Conservation (phyloP, 768 basidiomycete genomes). For the Mycena galopus region DNA sequence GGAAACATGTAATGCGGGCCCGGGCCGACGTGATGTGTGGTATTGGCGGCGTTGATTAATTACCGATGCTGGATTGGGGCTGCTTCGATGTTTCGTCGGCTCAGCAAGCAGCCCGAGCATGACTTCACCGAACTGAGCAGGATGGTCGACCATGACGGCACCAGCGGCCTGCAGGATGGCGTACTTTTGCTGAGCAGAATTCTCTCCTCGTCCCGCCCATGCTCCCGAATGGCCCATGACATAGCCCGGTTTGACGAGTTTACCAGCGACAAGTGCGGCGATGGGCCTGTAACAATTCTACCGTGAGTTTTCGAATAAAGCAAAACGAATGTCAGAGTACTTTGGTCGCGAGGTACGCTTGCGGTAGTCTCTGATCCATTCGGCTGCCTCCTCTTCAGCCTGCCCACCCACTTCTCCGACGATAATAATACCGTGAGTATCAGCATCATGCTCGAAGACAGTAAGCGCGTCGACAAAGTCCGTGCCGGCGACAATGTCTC, state of each 20-base stretch:
- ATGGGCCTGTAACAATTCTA: slow-evolving; percentile 19
- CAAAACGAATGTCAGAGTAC: not conserved
- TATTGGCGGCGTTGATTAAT: not conserved
- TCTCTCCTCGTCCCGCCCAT: slow-evolving; percentile 13
- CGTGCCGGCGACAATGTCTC: slow-evolving; percentile 30
- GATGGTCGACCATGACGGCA: slow-evolving; percentile 29
- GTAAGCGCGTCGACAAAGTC: slow-evolving; percentile 35
- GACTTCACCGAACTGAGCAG: slow-evolving; percentile 26
- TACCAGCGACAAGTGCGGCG: slow-evolving; percentile 24
- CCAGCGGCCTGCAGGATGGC: slow-evolving; percentile 11
- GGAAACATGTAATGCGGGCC: not conserved
- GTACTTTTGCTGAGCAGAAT: slow-evolving; percentile 24
- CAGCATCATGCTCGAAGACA: slow-evolving; percentile 19
- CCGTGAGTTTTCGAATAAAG: not conserved
- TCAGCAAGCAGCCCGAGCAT: not conserved
- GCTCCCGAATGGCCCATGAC: slow-evolving; percentile 36
- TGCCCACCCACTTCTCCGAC: slow-evolving; percentile 32
- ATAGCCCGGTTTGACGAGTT: not conserved
- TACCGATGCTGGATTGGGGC: not conserved
- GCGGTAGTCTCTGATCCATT: slow-evolving; percentile 24
- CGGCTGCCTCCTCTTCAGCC: slow-evolving; percentile 32
- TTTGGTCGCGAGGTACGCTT: not conserved
- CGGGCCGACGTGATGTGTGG: not conserved
- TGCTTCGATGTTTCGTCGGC: not conserved
- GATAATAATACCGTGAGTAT: slow-evolving; percentile 30